phyloP scores from a whole-genome alignment of 306 rosid genomes.

The Astragalus membranaceus region DNA sequence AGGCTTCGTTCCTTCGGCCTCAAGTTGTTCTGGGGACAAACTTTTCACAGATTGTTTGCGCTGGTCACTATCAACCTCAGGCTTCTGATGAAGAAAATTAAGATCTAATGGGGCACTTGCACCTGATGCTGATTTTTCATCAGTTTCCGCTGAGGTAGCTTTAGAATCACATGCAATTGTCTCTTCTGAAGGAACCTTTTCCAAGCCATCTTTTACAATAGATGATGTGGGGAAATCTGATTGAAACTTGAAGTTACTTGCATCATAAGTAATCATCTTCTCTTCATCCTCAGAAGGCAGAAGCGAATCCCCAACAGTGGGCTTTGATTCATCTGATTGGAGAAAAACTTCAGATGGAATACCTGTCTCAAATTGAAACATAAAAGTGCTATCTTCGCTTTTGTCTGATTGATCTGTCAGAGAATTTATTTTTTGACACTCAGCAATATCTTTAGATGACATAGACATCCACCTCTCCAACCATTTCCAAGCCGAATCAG shows the following conservation, averaged over 20 bases:
- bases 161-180: slow-evolving; percentile 28
- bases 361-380: slow-evolving; percentile 27
- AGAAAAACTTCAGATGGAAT: slow-evolving; percentile 30
- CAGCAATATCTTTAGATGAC: slow-evolving; percentile 34
- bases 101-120: slow-evolving; percentile 28
- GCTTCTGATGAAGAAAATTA: slow-evolving; percentile 31
- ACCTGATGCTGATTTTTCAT: slow-evolving; percentile 22
- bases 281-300: slow-evolving; percentile 49
- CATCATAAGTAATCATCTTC: slow-evolving; percentile 34
- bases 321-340: slow-evolving; percentile 35
- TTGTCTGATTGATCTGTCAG: slow-evolving; percentile 30
- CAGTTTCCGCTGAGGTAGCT: slow-evolving; percentile 28
- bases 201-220: slow-evolving; percentile 27
- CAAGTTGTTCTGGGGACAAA: too few species aligned
- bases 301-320: slow-evolving; percentile 24
- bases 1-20: slow-evolving; percentile 56
- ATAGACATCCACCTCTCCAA: slow-evolving; percentile 86
- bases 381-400: slow-evolving; percentile 22
- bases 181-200: slow-evolving; percentile 32
- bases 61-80: slow-evolving; percentile 42
- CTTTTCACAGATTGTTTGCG: slow-evolving; percentile 49
- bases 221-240: slow-evolving; percentile 27
- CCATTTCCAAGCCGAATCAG: slow-evolving; percentile 88
- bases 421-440: slow-evolving; percentile 22
- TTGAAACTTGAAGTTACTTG: slow-evolving; percentile 36